Evolutionary conservation across 1,284 basidiomycete species (phyloP).

Genomic region (Meira nashicola): DNA sequence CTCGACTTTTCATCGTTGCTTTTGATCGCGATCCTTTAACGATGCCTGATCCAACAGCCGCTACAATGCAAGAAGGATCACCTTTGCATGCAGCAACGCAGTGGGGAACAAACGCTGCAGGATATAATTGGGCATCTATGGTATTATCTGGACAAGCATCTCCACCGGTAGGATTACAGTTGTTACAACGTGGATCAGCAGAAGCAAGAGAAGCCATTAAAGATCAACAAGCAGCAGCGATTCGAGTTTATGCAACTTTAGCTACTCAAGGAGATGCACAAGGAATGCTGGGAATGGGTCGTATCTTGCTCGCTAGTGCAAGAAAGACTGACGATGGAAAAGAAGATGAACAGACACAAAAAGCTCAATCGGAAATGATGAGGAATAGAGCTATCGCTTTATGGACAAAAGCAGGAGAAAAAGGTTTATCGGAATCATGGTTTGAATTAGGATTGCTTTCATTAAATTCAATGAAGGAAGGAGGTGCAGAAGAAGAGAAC

Average conservation of each 20-base stretch:
- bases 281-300: slow-evolving; percentile 17
- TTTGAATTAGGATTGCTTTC: slow-evolving; percentile 16
- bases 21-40: slow-evolving; percentile 12
- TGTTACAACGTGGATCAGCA: slow-evolving; percentile 2
- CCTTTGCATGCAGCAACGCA: background rate
- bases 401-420: slow-evolving; percentile 12
- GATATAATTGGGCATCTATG: slow-evolving; percentile 16
- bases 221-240: slow-evolving; percentile 12
- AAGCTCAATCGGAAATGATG: slow-evolving; percentile 8
- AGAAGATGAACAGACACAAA: slow-evolving; percentile 5
- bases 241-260: slow-evolving; percentile 17
- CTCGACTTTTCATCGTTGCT: slow-evolving; percentile 17
- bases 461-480: background rate
- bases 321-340: slow-evolving; percentile 3
- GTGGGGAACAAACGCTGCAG: slow-evolving; percentile 10
- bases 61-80: background rate
- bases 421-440: slow-evolving; percentile 16
- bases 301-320: slow-evolving; percentile 8
- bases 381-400: slow-evolving; percentile 10
- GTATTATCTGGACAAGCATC: slow-evolving; percentile 13
- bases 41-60: slow-evolving; percentile 8
- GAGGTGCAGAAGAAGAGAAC: slow-evolving; percentile 1
- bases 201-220: background rate
- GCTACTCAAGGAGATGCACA: slow-evolving; percentile 14
- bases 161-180: slow-evolving; percentile 14